Evolutionary conservation across 441 rosid genomes (phyloP), one percentile per base, ranked within the genome.

Genomic region (Hura crepitans): DNA sequence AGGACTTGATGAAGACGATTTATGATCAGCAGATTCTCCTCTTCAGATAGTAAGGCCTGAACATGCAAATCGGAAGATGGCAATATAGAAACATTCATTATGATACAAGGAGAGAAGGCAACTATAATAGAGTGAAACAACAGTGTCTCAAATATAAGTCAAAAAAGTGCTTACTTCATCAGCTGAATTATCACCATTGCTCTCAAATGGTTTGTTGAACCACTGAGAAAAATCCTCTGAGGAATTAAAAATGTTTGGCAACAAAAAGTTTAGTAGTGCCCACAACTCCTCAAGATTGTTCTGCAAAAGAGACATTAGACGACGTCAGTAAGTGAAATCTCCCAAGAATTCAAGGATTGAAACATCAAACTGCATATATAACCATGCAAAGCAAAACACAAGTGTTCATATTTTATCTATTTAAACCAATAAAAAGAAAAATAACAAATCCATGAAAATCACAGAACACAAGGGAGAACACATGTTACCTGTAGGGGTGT

Each of bases 1-100:
- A 93, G 96, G 76, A 93, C 98, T 87, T 93, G 98, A 74, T 93
- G 98, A 74, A 93, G 91, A 66, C 98, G 98, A 55, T 93, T 93
- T 70, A 91, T 93, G 58, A 93, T 88, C 88, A 93, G 79, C 67
- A 93, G 81, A 81, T 93, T 93, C 82, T 93, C 98, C 81, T 93
- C 97, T 83, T 93, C 98, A 12, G 98, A 93, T 51, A 93, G 81
- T 66, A 93, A 82, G 46, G 98, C 97, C 98, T 93, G 56, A 66
- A 78, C 58, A 66, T 28, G 72, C 37, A 65, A 22, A 78, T 51
- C 63, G 46, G 46, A 63, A 35, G 13, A 53, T 56, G 33, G 23
- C 37, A 70, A 72, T 8, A 53, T 37, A 51, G 66, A 68, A 49
- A 46, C 22, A 15, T 65, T 47, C 25, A 66, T 57, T 9, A 47